Evolutionary conservation across 2,329 filamentous ascomycete species (phyloP).

Genomic region (Grosmannia clavigera): DNA sequence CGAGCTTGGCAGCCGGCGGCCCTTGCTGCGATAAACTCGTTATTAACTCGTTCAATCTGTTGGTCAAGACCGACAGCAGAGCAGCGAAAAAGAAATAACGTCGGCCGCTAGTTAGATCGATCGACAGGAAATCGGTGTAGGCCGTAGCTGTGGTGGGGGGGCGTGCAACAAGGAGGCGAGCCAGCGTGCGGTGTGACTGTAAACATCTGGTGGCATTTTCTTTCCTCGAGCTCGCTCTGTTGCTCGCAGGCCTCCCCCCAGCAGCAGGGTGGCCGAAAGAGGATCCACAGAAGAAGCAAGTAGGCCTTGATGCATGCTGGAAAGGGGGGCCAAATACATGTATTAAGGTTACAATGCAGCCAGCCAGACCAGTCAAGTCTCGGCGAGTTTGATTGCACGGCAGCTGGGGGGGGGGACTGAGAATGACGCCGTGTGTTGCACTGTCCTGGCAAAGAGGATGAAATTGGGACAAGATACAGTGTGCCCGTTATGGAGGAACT

Average conservation of each 20-base stretch:
- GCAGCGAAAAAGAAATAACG: background rate
- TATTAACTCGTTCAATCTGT: background rate
- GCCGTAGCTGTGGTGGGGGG: background rate
- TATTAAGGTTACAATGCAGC: background rate
- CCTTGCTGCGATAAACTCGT: background rate
- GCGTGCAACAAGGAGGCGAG: background rate
- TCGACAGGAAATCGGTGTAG: background rate
- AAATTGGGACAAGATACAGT: background rate
- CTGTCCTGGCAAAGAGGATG: background rate
- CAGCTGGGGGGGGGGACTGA: background rate
- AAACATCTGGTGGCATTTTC: background rate
- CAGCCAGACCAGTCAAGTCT: background rate
- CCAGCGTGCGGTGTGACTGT: background rate
- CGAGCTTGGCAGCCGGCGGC: background rate
- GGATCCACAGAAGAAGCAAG: background rate
- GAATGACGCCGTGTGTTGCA: background rate
- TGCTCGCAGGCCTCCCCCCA: too few relatives aligned
- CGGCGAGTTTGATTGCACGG: background rate
- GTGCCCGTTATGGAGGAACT: background rate
- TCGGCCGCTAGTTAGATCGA: background rate
- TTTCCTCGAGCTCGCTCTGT: too few relatives aligned
- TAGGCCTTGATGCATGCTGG: background rate
- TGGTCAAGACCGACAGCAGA: background rate
- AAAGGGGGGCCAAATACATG: too few relatives aligned
- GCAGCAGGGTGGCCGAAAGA: background rate